phyloP scores from a whole-genome alignment of 306 rosid genomes.

The Coriaria nepalensis region DNA sequence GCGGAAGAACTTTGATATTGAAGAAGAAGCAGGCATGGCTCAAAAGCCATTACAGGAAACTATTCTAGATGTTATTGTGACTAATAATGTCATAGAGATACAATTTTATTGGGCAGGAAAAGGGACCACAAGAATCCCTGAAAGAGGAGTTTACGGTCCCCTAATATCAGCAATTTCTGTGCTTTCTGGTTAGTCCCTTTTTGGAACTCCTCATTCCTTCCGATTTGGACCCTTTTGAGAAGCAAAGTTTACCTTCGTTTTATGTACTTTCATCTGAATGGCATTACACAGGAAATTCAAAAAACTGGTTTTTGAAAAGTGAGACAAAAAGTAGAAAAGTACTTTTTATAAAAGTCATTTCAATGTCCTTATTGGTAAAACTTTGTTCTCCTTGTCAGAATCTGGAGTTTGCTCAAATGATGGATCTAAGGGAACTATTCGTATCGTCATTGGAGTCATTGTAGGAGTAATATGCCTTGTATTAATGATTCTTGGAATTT shows the following conservation, averaged over 20 bases:
- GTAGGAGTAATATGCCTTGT: conserved; percentile 28
- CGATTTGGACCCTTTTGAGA: too few species aligned
- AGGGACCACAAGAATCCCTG: too few species aligned
- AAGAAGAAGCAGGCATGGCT: conserved; percentile 27
- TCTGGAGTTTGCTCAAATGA: conserved; percentile 28
- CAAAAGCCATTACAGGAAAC: conserved; percentile 21
- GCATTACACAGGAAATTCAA: too few species aligned
- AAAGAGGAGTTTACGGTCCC: too few species aligned
- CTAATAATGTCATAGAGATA: conserved; percentile 43
- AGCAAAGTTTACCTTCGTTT: too few species aligned
- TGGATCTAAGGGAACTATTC: conserved; percentile 18
- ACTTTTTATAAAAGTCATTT: too few species aligned
- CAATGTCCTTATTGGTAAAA: not conserved
- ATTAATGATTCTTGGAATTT: conserved; percentile 28
- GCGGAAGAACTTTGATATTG: conserved; percentile 43
- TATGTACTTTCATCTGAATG: too few species aligned
- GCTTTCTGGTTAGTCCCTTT: too few species aligned
- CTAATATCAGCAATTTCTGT: too few species aligned
- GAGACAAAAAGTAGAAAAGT: too few species aligned
- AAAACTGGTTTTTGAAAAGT: too few species aligned
- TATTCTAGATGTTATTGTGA: conserved; percentile 24
- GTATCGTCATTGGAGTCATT: conserved; percentile 18
- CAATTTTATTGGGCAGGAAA: conserved; percentile 48
- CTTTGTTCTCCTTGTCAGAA: conserved; percentile 19
- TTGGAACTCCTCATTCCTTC: too few species aligned